A percentile compares a stretch with the other conserved stretches of the same genome.
phyloP scores from a whole-genome alignment of 345 rosid species.

The Eucalyptus decipiens region DNA sequence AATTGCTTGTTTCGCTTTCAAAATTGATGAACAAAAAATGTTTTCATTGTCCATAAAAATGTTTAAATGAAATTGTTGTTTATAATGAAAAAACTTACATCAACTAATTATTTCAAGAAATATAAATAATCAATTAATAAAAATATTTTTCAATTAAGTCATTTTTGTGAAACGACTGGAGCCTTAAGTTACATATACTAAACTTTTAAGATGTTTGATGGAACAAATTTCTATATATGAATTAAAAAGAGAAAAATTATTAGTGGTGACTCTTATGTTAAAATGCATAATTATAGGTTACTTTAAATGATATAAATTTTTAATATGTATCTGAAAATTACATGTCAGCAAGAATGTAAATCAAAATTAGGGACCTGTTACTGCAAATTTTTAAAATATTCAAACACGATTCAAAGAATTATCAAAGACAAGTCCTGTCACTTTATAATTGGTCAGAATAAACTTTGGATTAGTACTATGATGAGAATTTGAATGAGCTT shows the following conservation, averaged over 20 bases:
- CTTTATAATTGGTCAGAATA: background rate
- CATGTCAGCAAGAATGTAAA: background rate
- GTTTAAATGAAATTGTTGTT: too few relatives aligned
- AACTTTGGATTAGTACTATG: background rate
- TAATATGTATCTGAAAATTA: background rate
- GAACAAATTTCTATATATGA: background rate
- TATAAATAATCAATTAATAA: too few relatives aligned
- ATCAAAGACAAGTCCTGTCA: background rate
- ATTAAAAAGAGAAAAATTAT: background rate
- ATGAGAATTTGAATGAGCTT: background rate
- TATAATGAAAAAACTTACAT: too few relatives aligned
- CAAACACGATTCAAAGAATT: background rate
- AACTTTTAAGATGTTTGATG: too few relatives aligned
- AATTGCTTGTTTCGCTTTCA: too few relatives aligned
- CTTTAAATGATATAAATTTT: background rate
- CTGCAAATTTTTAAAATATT: background rate
- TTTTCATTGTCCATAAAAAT: too few relatives aligned
- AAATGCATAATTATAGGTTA: background rate
- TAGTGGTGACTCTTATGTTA: background rate
- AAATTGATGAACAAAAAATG: too few relatives aligned
- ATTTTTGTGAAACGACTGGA: too few relatives aligned
- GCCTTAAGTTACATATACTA: too few relatives aligned
- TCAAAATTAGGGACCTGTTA: background rate
- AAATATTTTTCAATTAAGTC: too few relatives aligned
- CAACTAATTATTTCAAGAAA: too few relatives aligned